Evolutionary conservation across 305 asterid genomes (phyloP).

Genomic region (Fraxinus floribunda): DNA sequence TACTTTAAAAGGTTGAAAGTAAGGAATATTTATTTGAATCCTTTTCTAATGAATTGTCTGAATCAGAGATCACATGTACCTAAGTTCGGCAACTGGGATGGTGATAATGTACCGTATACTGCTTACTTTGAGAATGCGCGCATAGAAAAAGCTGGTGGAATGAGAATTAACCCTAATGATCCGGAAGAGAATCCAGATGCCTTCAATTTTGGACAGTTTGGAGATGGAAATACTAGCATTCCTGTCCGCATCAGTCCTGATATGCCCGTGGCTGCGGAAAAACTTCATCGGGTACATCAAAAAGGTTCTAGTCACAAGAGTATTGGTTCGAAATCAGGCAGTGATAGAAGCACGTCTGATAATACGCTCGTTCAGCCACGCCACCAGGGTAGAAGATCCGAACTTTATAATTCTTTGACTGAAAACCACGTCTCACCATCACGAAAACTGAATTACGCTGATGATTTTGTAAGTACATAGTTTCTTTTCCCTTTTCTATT

Average conservation of each 20-base stretch:
- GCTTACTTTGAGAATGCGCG: slow-evolving; percentile 75
- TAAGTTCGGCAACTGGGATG: slow-evolving; percentile 72
- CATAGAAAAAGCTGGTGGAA: slow-evolving; percentile 40
- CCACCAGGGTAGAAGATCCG: slow-evolving; percentile 32
- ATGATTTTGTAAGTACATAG: slow-evolving; percentile 47
- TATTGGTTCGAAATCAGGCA: slow-evolving; percentile 23
- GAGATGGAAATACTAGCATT: neutral
- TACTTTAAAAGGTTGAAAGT: no score
- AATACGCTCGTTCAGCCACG: slow-evolving; percentile 19
- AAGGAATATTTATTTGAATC: neutral
- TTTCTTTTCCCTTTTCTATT: neutral
- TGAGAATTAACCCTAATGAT: slow-evolving; percentile 69
- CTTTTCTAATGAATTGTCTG: slow-evolving; percentile 11
- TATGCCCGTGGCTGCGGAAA: neutral
- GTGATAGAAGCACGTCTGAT: slow-evolving; percentile 31
- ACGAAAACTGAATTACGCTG: slow-evolving; percentile 28
- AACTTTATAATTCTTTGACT: slow-evolving; percentile 23
- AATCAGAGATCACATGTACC: slow-evolving; percentile 64
- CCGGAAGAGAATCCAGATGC: slow-evolving; percentile 77
- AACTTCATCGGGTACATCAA: slow-evolving; percentile 17
- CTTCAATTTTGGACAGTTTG: slow-evolving; percentile 29
- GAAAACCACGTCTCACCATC: slow-evolving; percentile 28
- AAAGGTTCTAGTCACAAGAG: slow-evolving; percentile 17
- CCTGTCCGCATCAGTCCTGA: neutral
- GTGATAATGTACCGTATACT: slow-evolving; percentile 66